Percentiles rank a stretch among this genome's conserved stretches.
Evolutionary conservation across 768 basidiomycete species (phyloP).

Genomic region (Clathrus columnatus): DNA sequence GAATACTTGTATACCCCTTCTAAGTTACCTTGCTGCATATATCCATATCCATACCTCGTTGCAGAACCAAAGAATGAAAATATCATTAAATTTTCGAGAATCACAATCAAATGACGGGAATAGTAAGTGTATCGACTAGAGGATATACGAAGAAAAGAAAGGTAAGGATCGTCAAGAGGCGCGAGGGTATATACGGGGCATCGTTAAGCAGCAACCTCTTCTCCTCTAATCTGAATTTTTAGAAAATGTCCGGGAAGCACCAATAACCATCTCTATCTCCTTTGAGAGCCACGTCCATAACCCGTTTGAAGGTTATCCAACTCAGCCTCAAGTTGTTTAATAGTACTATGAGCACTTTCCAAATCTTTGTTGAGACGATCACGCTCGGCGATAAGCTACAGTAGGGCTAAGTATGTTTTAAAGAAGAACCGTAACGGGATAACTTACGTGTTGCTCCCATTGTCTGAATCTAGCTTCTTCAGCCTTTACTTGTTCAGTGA

Average conservation of each 20-base stretch:
- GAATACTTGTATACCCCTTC: no score
- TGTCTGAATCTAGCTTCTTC: slow-evolving; percentile 97
- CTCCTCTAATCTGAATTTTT: neutral
- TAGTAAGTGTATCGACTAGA: neutral
- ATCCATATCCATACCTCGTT: no score
- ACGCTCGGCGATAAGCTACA: slow-evolving; percentile 91
- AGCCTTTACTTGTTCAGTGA: slow-evolving; percentile 99
- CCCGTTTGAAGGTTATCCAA: slow-evolving; percentile 84
- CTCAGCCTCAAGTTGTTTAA: slow-evolving; percentile 86
- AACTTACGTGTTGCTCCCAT: slow-evolving; percentile 94
- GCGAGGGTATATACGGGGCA: slow-evolving; percentile 6
- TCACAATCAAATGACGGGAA: neutral
- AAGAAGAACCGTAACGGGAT: slow-evolving; percentile 9
- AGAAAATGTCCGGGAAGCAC: neutral
- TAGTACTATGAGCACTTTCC: slow-evolving; percentile 83
- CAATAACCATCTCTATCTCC: slow-evolving; percentile 34
- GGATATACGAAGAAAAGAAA: neutral
- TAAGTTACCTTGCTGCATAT: no score
- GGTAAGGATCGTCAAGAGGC: neutral
- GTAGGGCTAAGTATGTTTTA: slow-evolving; percentile 12
- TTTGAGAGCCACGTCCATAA: slow-evolving; percentile 65
- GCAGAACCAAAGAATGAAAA: no score
- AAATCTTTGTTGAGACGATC: slow-evolving; percentile 99
- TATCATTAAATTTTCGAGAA: no score
- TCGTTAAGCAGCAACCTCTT: neutral